Evolutionary conservation across 2,329 filamentous ascomycete species (phyloP).

Genomic region (Neofusicoccum laricinum): DNA sequence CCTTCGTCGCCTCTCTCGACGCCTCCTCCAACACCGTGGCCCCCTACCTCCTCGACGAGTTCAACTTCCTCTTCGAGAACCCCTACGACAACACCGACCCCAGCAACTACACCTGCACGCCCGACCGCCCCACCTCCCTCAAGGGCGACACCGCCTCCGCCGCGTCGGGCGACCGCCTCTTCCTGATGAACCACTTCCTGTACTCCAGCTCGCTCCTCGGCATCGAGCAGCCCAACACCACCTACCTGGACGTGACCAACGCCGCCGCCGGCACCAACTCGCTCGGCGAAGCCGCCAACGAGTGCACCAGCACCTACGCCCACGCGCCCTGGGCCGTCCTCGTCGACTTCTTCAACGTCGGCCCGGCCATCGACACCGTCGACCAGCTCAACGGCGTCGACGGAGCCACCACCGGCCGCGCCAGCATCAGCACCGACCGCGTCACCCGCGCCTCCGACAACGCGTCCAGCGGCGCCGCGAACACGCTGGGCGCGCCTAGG

Average conservation of each 20-base stretch:
- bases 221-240: slow-evolving; percentile 30
- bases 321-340: slow-evolving; percentile 64
- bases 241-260: slow-evolving; percentile 60
- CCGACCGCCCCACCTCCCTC: slow-evolving; percentile 59
- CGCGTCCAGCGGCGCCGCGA: neutral
- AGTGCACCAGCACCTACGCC: slow-evolving; percentile 58
- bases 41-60: slow-evolving; percentile 59
- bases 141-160: slow-evolving; percentile 47
- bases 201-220: slow-evolving; percentile 48
- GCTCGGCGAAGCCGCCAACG: slow-evolving; percentile 34
- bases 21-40: slow-evolving; percentile 26
- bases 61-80: slow-evolving; percentile 66
- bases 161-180: slow-evolving; percentile 56
- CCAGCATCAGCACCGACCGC: slow-evolving; percentile 21
- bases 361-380: slow-evolving; percentile 62
- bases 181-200: slow-evolving; percentile 73
- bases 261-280: slow-evolving; percentile 55
- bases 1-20: slow-evolving; percentile 56
- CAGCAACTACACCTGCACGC: slow-evolving; percentile 64
- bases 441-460: neutral
- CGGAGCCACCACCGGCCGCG: slow-evolving; percentile 38
- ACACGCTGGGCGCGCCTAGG: neutral
- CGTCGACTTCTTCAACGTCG: slow-evolving; percentile 75
- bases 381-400: slow-evolving; percentile 63
- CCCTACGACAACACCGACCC: slow-evolving; percentile 59